Percentiles rank a stretch among this genome's conserved stretches.
These are phyloP conservation scores for Pseudisothecium myosuroides DNA, from an alignment of 225 moss, liverwort and hornwort species.

Conservation along the genomic window DNA sequence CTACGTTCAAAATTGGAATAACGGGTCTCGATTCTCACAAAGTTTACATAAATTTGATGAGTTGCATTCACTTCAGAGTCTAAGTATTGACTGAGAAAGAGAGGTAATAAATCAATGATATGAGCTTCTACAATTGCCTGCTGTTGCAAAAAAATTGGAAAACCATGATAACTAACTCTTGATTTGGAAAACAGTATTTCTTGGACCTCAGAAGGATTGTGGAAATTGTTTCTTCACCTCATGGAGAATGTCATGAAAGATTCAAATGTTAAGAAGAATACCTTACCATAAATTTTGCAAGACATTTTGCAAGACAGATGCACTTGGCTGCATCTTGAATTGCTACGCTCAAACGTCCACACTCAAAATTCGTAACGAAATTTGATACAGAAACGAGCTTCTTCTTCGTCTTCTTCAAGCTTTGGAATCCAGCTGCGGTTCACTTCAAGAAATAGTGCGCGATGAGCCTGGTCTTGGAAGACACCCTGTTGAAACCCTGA, in stretches of 20 bases:
- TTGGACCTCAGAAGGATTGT: background rate
- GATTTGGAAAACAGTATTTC: background rate
- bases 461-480: background rate
- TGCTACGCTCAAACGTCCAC: background rate
- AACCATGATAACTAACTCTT: background rate
- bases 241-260: background rate
- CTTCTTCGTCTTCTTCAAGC: background rate
- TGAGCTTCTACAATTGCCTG: background rate
- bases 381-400: background rate
- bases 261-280: background rate
- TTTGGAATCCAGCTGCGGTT: background rate
- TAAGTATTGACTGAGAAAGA: background rate
- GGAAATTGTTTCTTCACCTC: background rate
- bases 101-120: background rate
- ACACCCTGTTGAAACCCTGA: background rate
- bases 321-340: background rate
- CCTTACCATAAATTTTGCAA: background rate
- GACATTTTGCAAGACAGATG: too few species aligned
- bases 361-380: background rate
- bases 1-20: background rate
- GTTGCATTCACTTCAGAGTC: background rate
- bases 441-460: background rate
- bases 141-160: background rate
- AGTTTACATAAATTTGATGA: background rate
- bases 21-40: background rate